These are phyloP conservation scores for Tieghemostelium lacteum DNA, from an alignment of 78 protist species.

Conservation along the genomic window DNA sequence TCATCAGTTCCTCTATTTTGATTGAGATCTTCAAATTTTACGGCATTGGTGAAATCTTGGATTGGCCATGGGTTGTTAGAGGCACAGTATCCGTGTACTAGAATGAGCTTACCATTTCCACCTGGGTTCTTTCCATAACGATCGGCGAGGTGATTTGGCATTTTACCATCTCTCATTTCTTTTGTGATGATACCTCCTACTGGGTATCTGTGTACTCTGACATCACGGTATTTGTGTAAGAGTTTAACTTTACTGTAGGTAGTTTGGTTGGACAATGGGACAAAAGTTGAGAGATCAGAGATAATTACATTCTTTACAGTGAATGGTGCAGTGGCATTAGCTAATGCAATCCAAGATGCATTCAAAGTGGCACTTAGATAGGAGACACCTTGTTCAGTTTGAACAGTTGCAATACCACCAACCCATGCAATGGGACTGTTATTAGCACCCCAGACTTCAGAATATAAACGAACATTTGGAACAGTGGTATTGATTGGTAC, in stretches of 20 bases:
- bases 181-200: slow-evolving; percentile 50
- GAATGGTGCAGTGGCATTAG: slow-evolving; percentile 77
- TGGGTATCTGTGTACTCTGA: slow-evolving; percentile 18
- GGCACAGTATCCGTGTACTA: slow-evolving; percentile 84
- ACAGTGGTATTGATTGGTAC: neutral
- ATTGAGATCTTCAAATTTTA: slow-evolving; percentile 42
- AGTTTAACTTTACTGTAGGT: slow-evolving; percentile 20
- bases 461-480: slow-evolving; percentile 53
- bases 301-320: slow-evolving; percentile 61
- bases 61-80: slow-evolving; percentile 28
- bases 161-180: slow-evolving; percentile 78
- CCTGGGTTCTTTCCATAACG: slow-evolving; percentile 23
- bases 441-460: slow-evolving; percentile 78
- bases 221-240: slow-evolving; percentile 23
- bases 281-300: slow-evolving; percentile 41
- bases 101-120: slow-evolving; percentile 69
- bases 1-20: slow-evolving; percentile 62
- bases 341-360: slow-evolving; percentile 67
- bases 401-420: slow-evolving; percentile 6
- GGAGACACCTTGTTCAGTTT: neutral
- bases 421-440: slow-evolving; percentile 66
- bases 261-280: slow-evolving; percentile 39
- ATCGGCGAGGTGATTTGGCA: slow-evolving; percentile 54
- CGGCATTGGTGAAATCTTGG: slow-evolving; percentile 38
- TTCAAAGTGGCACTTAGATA: neutral